phyloP scores from a whole-genome alignment of 345 rosid species.

The Physaria fendleri region DNA sequence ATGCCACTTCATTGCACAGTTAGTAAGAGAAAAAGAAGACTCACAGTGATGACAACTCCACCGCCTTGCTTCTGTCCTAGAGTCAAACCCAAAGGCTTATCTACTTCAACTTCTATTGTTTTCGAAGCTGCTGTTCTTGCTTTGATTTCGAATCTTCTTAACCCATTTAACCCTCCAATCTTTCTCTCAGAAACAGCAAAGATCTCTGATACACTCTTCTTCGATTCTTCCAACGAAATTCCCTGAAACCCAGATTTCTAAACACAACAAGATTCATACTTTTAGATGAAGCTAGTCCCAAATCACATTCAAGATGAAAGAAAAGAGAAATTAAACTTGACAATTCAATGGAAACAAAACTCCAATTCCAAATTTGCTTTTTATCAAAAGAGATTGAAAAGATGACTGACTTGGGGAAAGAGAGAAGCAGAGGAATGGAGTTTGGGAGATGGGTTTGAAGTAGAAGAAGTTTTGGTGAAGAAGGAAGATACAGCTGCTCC shows the following conservation, averaged over 20 bases:
- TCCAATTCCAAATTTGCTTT: background rate
- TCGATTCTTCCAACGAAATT: conserved; percentile 57
- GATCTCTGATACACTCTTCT: conserved; percentile 37
- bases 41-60: conserved; percentile 85
- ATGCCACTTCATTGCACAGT: background rate
- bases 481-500: conserved; percentile 31
- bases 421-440: conserved; percentile 19
- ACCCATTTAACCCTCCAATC: background rate
- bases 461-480: conserved; percentile 25
- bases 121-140: conserved; percentile 74
- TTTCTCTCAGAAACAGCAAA: conserved; percentile 33
- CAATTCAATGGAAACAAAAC: background rate
- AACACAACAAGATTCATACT: conserved; percentile 6
- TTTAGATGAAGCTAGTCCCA: conserved; percentile 5
- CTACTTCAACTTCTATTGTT: conserved; percentile 84
- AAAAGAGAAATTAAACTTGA: background rate
- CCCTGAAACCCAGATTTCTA: conserved; percentile 67
- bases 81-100: conserved; percentile 91
- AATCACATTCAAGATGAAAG: background rate
- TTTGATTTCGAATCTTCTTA: conserved; percentile 41
- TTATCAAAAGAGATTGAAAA: too few species aligned
- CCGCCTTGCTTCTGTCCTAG: conserved; percentile 87
- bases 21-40: conserved; percentile 8
- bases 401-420: conserved; percentile 14
- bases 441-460: conserved; percentile 30